A percentile compares a stretch with the other conserved stretches of the same genome.
Evolutionary conservation across 2,329 filamentous ascomycete genomes (phyloP).

Genomic region (Colletotrichum kahawae): DNA sequence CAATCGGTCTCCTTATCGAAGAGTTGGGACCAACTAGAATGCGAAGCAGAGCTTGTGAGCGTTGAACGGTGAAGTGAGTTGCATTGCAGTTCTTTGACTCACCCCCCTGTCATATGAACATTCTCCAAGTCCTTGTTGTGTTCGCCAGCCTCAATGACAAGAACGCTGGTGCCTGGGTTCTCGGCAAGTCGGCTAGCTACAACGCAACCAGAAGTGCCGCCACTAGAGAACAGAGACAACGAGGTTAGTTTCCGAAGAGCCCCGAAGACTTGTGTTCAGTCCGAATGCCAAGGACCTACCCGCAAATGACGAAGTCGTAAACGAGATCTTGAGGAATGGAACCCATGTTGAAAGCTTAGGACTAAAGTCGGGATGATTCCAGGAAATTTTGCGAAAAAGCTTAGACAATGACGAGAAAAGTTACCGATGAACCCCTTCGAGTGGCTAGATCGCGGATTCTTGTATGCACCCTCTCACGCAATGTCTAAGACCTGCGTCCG

Average conservation of each 20-base stretch:
- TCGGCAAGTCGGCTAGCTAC: constrained; percentile 42
- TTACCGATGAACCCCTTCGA: too few species aligned
- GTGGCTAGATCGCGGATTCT: background rate
- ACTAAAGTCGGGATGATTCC: background rate
- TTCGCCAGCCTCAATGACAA: constrained; percentile 42
- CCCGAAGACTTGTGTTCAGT: background rate
- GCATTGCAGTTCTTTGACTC: constrained; percentile 42
- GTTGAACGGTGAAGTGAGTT: background rate
- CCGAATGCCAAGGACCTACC: background rate
- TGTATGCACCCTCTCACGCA: background rate
- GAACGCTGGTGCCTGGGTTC: constrained; percentile 30
- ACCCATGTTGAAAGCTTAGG: background rate
- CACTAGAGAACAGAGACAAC: constrained; percentile 9
- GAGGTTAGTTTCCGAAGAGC: background rate
- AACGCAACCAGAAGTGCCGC: constrained; percentile 42
- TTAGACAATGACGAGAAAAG: background rate
- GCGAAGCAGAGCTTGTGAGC: background rate
- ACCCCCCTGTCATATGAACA: constrained; percentile 56
- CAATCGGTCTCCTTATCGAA: constrained; percentile 52
- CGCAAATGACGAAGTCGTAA: constrained; percentile 19
- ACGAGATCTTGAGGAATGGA: background rate
- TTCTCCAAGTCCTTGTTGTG: constrained; percentile 51
- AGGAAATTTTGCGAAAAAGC: background rate
- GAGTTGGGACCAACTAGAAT: constrained; percentile 1
- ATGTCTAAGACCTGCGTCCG: background rate